phyloP scores from a whole-genome alignment of 352 stramenopile genomes.

The Phytophthora fragariaefolia region DNA sequence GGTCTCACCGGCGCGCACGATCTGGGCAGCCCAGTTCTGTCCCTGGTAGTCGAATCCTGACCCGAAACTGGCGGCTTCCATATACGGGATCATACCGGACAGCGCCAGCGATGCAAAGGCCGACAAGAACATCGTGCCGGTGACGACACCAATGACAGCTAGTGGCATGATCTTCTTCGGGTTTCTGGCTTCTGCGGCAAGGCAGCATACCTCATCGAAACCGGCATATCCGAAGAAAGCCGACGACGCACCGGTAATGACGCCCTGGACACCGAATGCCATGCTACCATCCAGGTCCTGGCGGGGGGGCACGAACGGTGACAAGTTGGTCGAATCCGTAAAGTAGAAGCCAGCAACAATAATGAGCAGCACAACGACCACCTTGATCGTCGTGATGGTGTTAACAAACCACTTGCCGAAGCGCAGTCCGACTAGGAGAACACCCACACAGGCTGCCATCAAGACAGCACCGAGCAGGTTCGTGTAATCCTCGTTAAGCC shows the following conservation, averaged over 20 bases:
- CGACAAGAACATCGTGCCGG: conserved; percentile 74
- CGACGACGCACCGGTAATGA: conserved; percentile 83
- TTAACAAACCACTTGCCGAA: conserved; percentile 92
- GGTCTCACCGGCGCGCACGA: conserved; percentile 33
- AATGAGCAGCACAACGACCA: conserved; percentile 92
- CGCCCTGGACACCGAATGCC: conserved; percentile 52
- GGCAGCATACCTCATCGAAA: conserved; percentile 95
- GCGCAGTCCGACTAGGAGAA: conserved; percentile 84
- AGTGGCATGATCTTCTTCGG: conserved; percentile 79
- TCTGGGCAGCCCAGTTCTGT: conserved; percentile 61
- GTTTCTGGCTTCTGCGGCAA: conserved; percentile 85
- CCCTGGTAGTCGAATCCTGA: conserved; percentile 54
- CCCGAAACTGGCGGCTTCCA: conserved; percentile 47
- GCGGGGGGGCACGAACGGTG: conserved; percentile 78
- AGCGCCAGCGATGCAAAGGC: conserved; percentile 87
- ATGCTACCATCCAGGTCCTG: conserved; percentile 31
- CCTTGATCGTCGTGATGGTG: conserved; percentile 85
- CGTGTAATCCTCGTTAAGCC: conserved; percentile 65
- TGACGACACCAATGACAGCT: conserved; percentile 84
- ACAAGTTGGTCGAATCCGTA: conserved; percentile 86
- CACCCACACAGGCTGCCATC: conserved; percentile 65
- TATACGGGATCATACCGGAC: conserved; percentile 71
- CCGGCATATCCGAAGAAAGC: conserved; percentile 95
- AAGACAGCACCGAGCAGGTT: conserved; percentile 72
- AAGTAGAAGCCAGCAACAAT: conserved; percentile 87